Evolutionary conservation across 2,329 filamentous ascomycete genomes (phyloP), one percentile per base, ranked within the genome.

Genomic region (Clonostachys rhizophaga): DNA sequence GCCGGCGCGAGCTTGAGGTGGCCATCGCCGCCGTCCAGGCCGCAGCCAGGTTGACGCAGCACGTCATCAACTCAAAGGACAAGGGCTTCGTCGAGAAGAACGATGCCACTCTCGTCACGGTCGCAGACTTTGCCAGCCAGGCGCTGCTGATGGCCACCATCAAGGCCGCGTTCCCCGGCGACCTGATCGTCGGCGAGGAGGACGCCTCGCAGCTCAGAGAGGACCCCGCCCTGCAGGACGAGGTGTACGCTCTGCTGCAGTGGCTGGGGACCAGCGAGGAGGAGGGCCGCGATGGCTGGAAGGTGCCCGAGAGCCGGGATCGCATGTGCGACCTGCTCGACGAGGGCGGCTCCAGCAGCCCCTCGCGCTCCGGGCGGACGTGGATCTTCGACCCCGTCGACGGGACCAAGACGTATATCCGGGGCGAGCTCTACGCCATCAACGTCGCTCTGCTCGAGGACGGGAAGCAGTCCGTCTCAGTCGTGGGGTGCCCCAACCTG

Each of bases 361-460:
- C 68, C 5, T 62, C 57, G 3, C 57, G 52, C 9, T 53, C 57
- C 3, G 71, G 70, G 8, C 59, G 77, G 13, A 70, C 72, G 9
- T 83, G 79, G 78, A 69, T 83, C 0, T 81, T 83, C 54, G 79
- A 83, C 54, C 79, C 79, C 1, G 81, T 83, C 33, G 79, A 83
- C 52, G 79, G 79, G 8, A 83, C 79, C 3, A 74, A 76, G 61
- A 79, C 76, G 1, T 83, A 78, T 46, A 65, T 83, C 9, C 62
- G 65, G 11, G 71, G 74, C 6, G 65, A 79, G 53, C 70, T 79
- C 42, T 83, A 81, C 52, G 79, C 76, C 47, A 75, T 81, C 59
- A 82, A 82, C 49, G 66, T 79, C 16, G 76, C 69, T 3, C 66
- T 83, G 4, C 58, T 83, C 4, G 64, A 74, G 34, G 74, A 70